These are phyloP conservation scores for Suhomyces wounanorum DNA, from an alignment of 1,139 yeast species.

Conservation along the genomic window DNA sequence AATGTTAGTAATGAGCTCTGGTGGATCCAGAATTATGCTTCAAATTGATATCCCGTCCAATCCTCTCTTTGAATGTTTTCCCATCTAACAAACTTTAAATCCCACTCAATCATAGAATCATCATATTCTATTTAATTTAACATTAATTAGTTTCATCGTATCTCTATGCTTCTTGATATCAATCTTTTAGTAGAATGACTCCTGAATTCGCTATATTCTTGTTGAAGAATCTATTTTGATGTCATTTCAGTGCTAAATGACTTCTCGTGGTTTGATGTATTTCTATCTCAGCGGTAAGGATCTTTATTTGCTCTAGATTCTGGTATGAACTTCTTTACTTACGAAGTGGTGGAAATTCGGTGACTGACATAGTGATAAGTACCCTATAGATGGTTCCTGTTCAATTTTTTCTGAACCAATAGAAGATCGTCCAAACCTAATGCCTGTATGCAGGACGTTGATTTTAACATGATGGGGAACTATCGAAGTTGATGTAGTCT, in stretches of 20 bases:
- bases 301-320: not conserved
- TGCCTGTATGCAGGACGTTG: conserved; percentile 12
- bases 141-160: too few relatives aligned
- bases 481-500: not conserved
- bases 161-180: not conserved
- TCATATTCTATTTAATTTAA: too few relatives aligned
- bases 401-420: conserved; percentile 19
- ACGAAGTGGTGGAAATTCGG: conserved; percentile 56
- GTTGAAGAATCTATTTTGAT: not conserved
- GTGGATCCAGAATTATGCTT: not conserved
- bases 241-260: not conserved
- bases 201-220: not conserved
- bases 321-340: conserved; percentile 26
- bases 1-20: conserved; percentile 15
- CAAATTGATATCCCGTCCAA: not conserved
- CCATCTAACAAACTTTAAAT: not conserved
- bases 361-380: conserved; percentile 38
- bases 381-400: conserved; percentile 5
- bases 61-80: not conserved
- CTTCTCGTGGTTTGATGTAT: not conserved
- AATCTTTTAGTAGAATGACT: not conserved
- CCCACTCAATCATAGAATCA: not conserved
- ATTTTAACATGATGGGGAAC: not conserved
- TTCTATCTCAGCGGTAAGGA: not conserved
- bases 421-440: conserved; percentile 16